Conservation (phyloP, 352 stramenopile species). For the Pythium graminicola region DNA sequence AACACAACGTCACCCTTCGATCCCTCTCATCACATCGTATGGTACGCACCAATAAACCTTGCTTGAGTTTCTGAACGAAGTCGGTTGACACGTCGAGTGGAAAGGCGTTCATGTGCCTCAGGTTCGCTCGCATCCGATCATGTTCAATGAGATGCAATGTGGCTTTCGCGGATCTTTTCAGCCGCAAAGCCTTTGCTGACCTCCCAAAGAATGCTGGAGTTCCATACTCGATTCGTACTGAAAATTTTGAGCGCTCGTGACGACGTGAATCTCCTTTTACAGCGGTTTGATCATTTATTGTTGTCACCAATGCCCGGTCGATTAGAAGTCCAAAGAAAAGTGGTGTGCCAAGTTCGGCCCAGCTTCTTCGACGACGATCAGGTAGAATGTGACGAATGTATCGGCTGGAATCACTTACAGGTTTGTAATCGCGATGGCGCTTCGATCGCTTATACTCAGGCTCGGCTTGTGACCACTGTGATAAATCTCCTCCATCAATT, state of each 20-base stretch:
- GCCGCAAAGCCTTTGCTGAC: background rate
- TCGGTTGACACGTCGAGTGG: slow-evolving; percentile 14
- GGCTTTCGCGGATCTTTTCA: slow-evolving; percentile 18
- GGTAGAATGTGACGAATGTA: background rate
- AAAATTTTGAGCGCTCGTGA: background rate
- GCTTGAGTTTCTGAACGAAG: slow-evolving; percentile 8
- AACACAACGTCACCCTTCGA: too few relatives aligned
- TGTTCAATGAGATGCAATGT: background rate
- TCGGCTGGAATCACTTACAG: too few relatives aligned
- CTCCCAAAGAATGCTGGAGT: slow-evolving; percentile 15
- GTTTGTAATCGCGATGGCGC: too few relatives aligned
- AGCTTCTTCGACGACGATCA: background rate
- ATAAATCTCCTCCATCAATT: slow-evolving; percentile 1
- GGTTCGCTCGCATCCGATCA: background rate
- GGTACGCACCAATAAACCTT: slow-evolving; percentile 2
- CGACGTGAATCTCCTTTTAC: background rate
- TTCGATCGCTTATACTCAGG: background rate
- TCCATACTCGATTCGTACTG: slow-evolving; percentile 17
- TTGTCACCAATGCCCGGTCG: background rate
- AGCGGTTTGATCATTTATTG: background rate
- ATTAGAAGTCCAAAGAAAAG: slow-evolving; percentile 14
- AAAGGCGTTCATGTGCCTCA: slow-evolving; percentile 24
- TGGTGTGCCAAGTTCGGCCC: background rate
- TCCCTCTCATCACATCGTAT: too few relatives aligned
- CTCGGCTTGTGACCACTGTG: slow-evolving; percentile 3